These are phyloP conservation scores for Hordeum pubiflorum DNA, from an alignment of 202 grass and related monocot genomes.

Conservation along the genomic window DNA sequence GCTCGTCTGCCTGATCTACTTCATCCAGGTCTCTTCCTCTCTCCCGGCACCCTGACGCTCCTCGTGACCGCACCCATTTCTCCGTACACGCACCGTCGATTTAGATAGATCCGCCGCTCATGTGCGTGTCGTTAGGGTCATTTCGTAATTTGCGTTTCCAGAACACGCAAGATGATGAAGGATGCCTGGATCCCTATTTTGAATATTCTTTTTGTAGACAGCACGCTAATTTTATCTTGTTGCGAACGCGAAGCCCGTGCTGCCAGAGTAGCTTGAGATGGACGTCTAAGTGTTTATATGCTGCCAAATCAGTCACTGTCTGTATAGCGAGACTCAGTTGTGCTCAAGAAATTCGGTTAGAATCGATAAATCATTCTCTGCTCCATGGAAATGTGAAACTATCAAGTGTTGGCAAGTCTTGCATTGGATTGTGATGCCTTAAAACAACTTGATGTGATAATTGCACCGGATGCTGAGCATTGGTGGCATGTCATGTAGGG, in stretches of 20 bases:
- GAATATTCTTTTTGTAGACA: background rate
- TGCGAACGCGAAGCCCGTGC: background rate
- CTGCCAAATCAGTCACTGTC: constrained; percentile 3
- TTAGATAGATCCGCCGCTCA: background rate
- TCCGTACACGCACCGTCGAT: background rate
- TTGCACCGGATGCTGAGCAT: background rate
- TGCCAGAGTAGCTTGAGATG: background rate
- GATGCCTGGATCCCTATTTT: background rate
- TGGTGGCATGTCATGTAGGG: background rate
- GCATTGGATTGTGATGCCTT: background rate
- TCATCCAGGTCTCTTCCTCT: constrained; percentile 43
- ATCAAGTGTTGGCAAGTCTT: background rate
- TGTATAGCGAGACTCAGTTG: background rate
- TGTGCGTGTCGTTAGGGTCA: background rate
- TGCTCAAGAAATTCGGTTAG: background rate
- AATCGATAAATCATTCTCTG: background rate
- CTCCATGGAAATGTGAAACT: constrained; percentile 1
- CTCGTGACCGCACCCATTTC: background rate
- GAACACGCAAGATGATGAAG: background rate
- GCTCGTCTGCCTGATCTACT: constrained; percentile 67
- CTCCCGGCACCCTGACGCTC: background rate
- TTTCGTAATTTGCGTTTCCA: background rate
- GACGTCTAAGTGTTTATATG: background rate
- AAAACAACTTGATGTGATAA: background rate
- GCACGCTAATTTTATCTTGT: background rate